Evolutionary conservation across 208 protist genomes (phyloP).

Genomic region (Angomonas deanei): DNA sequence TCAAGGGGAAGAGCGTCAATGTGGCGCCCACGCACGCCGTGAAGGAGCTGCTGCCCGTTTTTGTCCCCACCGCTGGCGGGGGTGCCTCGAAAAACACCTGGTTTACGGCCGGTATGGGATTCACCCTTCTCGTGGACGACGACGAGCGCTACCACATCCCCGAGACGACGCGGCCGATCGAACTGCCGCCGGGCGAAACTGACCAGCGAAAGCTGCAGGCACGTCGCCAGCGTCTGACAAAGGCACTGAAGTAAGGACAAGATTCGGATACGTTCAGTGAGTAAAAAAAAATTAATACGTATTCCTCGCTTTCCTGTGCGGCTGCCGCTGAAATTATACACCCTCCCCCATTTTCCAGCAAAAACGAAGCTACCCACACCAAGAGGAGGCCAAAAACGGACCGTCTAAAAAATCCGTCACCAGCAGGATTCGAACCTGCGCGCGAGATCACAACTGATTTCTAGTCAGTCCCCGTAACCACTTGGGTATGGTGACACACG

Average conservation of each 20-base stretch:
- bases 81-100: slow-evolving; percentile 2
- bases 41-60: slow-evolving; percentile 32
- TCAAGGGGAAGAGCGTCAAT: slow-evolving; percentile 35
- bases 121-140: slow-evolving; percentile 54
- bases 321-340: too few species aligned
- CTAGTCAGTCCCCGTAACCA: slow-evolving; percentile 87
- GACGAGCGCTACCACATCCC: slow-evolving; percentile 30
- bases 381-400: too few species aligned
- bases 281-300: too few species aligned
- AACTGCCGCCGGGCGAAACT: slow-evolving; percentile 31
- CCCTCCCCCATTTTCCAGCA: too few species aligned
- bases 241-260: too few species aligned
- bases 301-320: too few species aligned
- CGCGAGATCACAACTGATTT: slow-evolving; percentile 87
- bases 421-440: slow-evolving; percentile 86
- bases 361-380: too few species aligned
- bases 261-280: too few species aligned
- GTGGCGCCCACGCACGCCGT: slow-evolving; percentile 38
- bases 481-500: slow-evolving; percentile 83
- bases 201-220: too few species aligned
- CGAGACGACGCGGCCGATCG: slow-evolving; percentile 32
- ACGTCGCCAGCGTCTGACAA: too few species aligned
- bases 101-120: slow-evolving; percentile 43
- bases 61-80: not conserved
- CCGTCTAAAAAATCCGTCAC: slow-evolving; percentile 50